Evolutionary conservation across 169 alveolate genomes (phyloP), one percentile per base, ranked within the genome.

Genomic region (Cryptosporidium felis): DNA sequence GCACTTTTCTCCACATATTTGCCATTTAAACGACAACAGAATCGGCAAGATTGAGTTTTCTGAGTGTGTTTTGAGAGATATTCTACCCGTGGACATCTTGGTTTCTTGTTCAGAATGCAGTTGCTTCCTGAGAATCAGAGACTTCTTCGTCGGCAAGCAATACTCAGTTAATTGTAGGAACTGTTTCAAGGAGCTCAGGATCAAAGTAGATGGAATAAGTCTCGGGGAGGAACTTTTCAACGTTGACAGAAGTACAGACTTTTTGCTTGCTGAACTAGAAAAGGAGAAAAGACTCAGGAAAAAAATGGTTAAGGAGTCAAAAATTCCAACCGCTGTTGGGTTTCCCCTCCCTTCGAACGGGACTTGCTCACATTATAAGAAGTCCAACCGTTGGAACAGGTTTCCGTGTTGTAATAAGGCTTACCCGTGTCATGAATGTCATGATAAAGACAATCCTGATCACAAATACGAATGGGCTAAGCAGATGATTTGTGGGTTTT

Each of bases 381-480:
- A 94, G 91, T 94, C 97, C 21, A 90, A 88, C 58, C 89, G 97
- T 42, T 94, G 97, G 97, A 92, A 91, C 51, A 89, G 97, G 62
- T 94, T 94, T 79, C 97, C 97, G 9, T 94, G 97, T 66, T 94
- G 97, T 49, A 94, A 94, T 51, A 93, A 92, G 94, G 93, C 93
- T 10, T 94, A 89, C 66, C 95, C 97, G 5, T 94, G 97, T 82
- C 96, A 94, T 81, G 59, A 62, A 28, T 94, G 97, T 90, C 97
- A 94, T 80, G 96, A 94, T 80, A 85, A 65, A 23, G 95, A 74
- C 30, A 82, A 62, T 42, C 89, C 89, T 62, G 95, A 92, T 61
- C 97, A 94, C 88, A 85, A 88, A 18, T 92, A 81, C 79, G 96
- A 85, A 44, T 92, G 91, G 92, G 97, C 96, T 18, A 81, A 92